Percentiles rank a stretch among this genome's conserved stretches.
phyloP scores from a whole-genome alignment of 176 grass and related monocot species.

The Phyllostachys edulis region DNA sequence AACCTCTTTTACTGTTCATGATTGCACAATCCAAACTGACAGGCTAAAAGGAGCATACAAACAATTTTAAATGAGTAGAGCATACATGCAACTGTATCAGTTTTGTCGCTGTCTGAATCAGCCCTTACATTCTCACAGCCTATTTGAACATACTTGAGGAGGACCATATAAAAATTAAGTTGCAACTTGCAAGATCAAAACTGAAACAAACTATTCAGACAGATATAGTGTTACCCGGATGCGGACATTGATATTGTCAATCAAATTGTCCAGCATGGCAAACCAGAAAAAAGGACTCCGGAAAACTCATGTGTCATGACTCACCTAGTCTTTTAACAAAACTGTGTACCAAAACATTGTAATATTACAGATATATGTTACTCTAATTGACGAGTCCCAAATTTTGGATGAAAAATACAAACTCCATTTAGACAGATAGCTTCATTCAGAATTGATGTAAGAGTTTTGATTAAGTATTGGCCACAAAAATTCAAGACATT shows the following conservation, averaged over 20 bases:
- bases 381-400: neutral
- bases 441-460: neutral
- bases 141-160: neutral
- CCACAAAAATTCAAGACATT: neutral
- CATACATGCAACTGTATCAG: too few relatives aligned
- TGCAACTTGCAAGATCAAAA: too few relatives aligned
- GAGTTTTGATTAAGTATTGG: neutral
- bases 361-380: too few relatives aligned
- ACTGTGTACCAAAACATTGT: too few relatives aligned
- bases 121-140: conserved; percentile 2
- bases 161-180: neutral
- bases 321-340: too few relatives aligned
- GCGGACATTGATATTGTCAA: too few relatives aligned
- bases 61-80: too few relatives aligned
- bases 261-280: too few relatives aligned
- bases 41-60: neutral
- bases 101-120: neutral
- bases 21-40: neutral
- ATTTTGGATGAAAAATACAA: neutral
- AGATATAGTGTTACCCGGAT: too few relatives aligned
- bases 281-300: too few relatives aligned
- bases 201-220: too few relatives aligned
- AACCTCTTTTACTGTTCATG: conserved; percentile 5
- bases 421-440: neutral
- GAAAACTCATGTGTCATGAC: too few relatives aligned